A percentile compares a stretch with the other conserved stretches of the same genome.
phyloP scores from a whole-genome alignment of 2,329 filamentous ascomycete genomes.

The Trichoderma sp. region DNA sequence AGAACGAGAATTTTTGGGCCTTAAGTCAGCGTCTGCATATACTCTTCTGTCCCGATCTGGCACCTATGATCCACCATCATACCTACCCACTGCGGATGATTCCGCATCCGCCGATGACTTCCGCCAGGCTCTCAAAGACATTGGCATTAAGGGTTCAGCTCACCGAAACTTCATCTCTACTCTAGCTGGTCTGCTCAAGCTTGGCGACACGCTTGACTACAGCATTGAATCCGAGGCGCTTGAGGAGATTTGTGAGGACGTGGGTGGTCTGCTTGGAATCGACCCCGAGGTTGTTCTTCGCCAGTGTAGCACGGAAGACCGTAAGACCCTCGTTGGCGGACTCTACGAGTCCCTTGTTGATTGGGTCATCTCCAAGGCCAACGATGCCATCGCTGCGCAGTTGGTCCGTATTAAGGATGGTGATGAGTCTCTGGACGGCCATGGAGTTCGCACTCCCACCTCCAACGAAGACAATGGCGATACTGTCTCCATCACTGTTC shows the following conservation, averaged over 20 bases:
- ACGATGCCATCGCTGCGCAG: slow-evolving; percentile 75
- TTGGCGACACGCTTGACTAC: slow-evolving; percentile 87
- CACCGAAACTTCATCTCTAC: slow-evolving; percentile 82
- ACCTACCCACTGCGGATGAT: slow-evolving; percentile 90
- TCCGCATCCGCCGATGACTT: slow-evolving; percentile 92
- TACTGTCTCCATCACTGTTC: slow-evolving; percentile 82
- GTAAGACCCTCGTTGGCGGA: slow-evolving; percentile 76
- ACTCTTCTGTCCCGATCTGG: slow-evolving; percentile 75
- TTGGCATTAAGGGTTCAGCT: slow-evolving; percentile 85
- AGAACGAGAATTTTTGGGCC: slow-evolving; percentile 81
- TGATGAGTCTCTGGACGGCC: slow-evolving; percentile 65
- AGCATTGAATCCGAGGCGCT: slow-evolving; percentile 79
- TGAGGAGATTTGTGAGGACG: slow-evolving; percentile 86
- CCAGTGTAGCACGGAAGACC: slow-evolving; percentile 80
- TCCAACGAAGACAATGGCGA: slow-evolving; percentile 71
- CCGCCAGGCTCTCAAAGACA: slow-evolving; percentile 77
- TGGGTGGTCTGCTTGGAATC: slow-evolving; percentile 78
- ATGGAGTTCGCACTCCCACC: slow-evolving; percentile 59
- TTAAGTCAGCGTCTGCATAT: slow-evolving; percentile 76
- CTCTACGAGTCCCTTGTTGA: slow-evolving; percentile 94
- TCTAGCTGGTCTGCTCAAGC: slow-evolving; percentile 81
- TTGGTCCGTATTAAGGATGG: slow-evolving; percentile 64
- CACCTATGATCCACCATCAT: slow-evolving; percentile 82
- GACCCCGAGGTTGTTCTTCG: slow-evolving; percentile 78
- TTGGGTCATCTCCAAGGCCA: slow-evolving; percentile 88